Base-by-base conservation (phyloP, 306 rosid genomes). In the Lupinus albus region DNA sequence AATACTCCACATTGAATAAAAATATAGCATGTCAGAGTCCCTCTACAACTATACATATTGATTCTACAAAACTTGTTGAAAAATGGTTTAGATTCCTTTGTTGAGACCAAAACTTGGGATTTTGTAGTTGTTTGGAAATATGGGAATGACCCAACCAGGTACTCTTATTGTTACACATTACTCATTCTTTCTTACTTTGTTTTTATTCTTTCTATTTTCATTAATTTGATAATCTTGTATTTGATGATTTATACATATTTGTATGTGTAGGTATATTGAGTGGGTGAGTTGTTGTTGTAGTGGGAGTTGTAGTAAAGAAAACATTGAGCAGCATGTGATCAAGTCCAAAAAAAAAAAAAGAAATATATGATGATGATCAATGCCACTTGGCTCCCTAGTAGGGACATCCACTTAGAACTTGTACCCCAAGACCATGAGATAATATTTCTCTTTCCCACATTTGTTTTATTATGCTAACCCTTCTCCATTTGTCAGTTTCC, bases 281-380 rank as follows among this genome's bases (percentile, higher is more conserved):
- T 85, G 91, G 92, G 14, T 84, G 77, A 95, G 78, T 68, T 92
- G 97, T 81, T 87, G 95, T 21, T 85, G 97, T 64, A 67, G 83
- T n/a, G 94, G 96, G 14, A 62, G 69, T 39, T 46, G 64, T 32
- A 10, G 44, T 36, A 83, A 78, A 14, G 61, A 54, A 18, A 61
- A 2, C 64, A n/a, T n/a, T n/a, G n/a, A n/a, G n/a, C n/a, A n/a
- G n/a, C n/a, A n/a, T n/a, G n/a, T n/a, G n/a, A n/a, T n/a, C n/a
- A n/a, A n/a, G n/a, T n/a, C n/a, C n/a, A n/a, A n/a, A n/a, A n/a
- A n/a, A n/a, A n/a, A n/a, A n/a, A n/a, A n/a, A n/a, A n/a, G 76
- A 53, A 28, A 28, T 28, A 4, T n/a, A n/a, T n/a, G 33, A 28
- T 28, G 33, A 28, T 28, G 68, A 63, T 59, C 64, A 72, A 67